Conservation (phyloP, 1,284 basidiomycete genomes). For the Cronartium quercuum region DNA sequence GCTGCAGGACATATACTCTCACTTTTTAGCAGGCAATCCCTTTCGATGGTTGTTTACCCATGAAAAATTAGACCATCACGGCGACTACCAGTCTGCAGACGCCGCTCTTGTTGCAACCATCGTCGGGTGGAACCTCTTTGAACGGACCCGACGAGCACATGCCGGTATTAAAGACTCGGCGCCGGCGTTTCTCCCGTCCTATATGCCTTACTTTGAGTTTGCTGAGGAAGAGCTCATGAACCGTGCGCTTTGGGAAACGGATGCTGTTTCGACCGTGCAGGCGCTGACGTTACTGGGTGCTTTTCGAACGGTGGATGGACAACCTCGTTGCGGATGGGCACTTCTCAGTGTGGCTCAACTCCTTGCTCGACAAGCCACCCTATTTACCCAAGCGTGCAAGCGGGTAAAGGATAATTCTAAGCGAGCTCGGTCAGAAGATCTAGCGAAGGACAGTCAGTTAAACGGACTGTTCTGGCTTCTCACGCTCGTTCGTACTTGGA, state of each 20-base stretch:
- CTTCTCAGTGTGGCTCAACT: slow-evolving; percentile 24
- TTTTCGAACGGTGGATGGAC: slow-evolving; percentile 29
- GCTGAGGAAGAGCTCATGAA: slow-evolving; percentile 33
- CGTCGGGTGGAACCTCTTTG: slow-evolving; percentile 26
- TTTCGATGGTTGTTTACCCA: slow-evolving; percentile 21
- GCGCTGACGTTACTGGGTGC: slow-evolving; percentile 20
- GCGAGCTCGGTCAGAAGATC: neutral
- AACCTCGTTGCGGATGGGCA: slow-evolving; percentile 31
- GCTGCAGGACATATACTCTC: slow-evolving; percentile 20
- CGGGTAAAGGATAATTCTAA: neutral
- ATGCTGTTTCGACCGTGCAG: slow-evolving; percentile 15
- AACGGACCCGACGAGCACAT: neutral
- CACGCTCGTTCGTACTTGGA: neutral
- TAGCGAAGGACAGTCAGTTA: slow-evolving; percentile 11
- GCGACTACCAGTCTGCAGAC: neutral
- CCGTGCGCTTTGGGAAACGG: slow-evolving; percentile 5
- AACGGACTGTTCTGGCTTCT: slow-evolving; percentile 27
- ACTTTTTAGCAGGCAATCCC: slow-evolving; percentile 15
- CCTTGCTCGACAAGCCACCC: slow-evolving; percentile 14
- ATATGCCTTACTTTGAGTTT: slow-evolving; percentile 35
- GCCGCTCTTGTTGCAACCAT: slow-evolving; percentile 20
- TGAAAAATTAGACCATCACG: neutral
- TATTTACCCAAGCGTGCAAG: slow-evolving; percentile 1
- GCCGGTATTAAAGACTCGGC: neutral
- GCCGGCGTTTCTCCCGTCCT: neutral